Evolutionary conservation across 225 moss, liverwort and hornwort genomes (phyloP).

Genomic region (Pleurozium schreberi): DNA sequence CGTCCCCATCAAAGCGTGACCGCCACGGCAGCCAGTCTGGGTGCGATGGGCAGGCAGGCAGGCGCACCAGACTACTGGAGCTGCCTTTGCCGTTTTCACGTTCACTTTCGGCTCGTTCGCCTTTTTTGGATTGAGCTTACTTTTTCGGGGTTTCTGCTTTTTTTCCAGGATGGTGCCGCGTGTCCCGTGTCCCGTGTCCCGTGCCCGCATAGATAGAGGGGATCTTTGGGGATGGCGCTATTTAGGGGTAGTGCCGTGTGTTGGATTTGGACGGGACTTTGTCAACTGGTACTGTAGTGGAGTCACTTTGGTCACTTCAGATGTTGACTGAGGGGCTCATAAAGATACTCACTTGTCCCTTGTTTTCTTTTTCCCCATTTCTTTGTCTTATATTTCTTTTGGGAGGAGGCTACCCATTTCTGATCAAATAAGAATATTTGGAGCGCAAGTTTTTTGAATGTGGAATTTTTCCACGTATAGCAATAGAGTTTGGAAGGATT

Average conservation of each 20-base stretch:
- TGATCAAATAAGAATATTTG: too few relatives aligned
- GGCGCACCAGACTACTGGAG: background rate
- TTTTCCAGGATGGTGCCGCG: background rate
- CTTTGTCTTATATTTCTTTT: background rate
- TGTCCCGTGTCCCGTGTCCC: background rate
- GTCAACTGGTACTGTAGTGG: background rate
- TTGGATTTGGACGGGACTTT: background rate
- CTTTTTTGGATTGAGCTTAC: background rate
- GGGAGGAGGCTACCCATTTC: too few relatives aligned
- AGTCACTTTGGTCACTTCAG: background rate
- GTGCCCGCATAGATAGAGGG: background rate
- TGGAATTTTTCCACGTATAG: too few relatives aligned
- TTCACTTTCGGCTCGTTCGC: background rate
- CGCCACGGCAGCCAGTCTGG: background rate
- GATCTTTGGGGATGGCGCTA: background rate
- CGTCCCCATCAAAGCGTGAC: constrained; percentile 1
- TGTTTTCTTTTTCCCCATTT: background rate
- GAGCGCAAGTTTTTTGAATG: too few relatives aligned
- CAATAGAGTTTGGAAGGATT: too few relatives aligned
- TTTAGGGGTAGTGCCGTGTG: background rate
- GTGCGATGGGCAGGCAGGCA: background rate
- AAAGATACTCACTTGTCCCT: background rate
- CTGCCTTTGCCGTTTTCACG: background rate
- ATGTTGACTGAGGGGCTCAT: background rate
- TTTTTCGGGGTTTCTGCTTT: background rate